A percentile compares a stretch with the other conserved stretches of the same genome.
phyloP scores from a whole-genome alignment of 345 rosid species.

The Arabis alpina region DNA sequence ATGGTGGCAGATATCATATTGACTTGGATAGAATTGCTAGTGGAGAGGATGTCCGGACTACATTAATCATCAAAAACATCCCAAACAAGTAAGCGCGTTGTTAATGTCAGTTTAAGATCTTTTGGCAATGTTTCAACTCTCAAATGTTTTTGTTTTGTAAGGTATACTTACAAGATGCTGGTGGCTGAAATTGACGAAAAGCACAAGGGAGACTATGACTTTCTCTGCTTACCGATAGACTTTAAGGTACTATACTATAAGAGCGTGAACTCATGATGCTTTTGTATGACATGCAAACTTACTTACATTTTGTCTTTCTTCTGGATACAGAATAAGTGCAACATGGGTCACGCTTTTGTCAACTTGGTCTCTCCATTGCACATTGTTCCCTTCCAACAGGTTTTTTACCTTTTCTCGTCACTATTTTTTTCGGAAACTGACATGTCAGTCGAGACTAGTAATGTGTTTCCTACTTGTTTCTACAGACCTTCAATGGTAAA shows the following conservation, averaged over 20 bases:
- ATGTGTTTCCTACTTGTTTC: slow-evolving; percentile 3
- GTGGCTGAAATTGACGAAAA: slow-evolving; percentile 90
- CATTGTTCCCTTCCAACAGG: slow-evolving; percentile 90
- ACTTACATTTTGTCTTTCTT: slow-evolving; percentile 24
- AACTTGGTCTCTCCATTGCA: slow-evolving; percentile 88
- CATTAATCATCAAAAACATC: slow-evolving; percentile 92
- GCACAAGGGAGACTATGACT: slow-evolving; percentile 85
- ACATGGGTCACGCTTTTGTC: slow-evolving; percentile 95
- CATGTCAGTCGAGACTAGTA: background rate
- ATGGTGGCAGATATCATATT: slow-evolving; percentile 75
- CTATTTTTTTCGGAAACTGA: slow-evolving; percentile 8
- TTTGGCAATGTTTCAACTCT: slow-evolving; percentile 7
- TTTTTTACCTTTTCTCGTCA: slow-evolving; percentile 34
- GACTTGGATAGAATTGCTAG: slow-evolving; percentile 74
- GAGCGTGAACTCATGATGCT: slow-evolving; percentile 9
- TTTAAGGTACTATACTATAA: slow-evolving; percentile 62
- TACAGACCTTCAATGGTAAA: slow-evolving; percentile 88
- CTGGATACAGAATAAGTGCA: slow-evolving; percentile 90
- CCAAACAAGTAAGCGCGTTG: slow-evolving; percentile 79
- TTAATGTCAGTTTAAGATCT: slow-evolving; percentile 1
- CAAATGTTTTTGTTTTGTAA: slow-evolving; percentile 39
- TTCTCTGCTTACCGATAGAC: slow-evolving; percentile 90
- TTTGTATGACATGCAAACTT: slow-evolving; percentile 24
- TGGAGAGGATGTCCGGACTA: slow-evolving; percentile 82
- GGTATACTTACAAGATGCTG: slow-evolving; percentile 98